Conservation (phyloP, 352 stramenopile species). For the Phytophthora aleatoria region DNA sequence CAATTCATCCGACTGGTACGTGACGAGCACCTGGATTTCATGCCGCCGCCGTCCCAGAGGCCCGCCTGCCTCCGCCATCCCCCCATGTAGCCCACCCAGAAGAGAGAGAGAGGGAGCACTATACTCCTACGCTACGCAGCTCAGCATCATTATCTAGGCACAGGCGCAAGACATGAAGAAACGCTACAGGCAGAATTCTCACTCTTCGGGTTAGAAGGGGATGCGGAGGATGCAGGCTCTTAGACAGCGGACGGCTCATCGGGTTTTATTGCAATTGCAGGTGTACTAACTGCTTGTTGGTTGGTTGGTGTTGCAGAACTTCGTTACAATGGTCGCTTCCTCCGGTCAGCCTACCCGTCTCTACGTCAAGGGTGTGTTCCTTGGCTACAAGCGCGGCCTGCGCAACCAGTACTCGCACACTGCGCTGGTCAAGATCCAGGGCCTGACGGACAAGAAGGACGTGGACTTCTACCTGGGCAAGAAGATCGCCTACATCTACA, state of each 20-base stretch:
- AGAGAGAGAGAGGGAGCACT: slow-evolving; percentile 6
- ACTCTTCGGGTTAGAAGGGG: background rate
- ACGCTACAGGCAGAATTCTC: background rate
- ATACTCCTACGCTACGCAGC: slow-evolving; percentile 10
- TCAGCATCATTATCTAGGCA: slow-evolving; percentile 13
- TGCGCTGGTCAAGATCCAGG: slow-evolving; percentile 99
- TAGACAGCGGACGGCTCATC: background rate
- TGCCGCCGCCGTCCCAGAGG: slow-evolving; percentile 4
- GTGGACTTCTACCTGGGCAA: slow-evolving; percentile 99
- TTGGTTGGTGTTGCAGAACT: slow-evolving; percentile 54
- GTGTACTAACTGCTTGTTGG: slow-evolving; percentile 18
- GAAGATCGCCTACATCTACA: slow-evolving; percentile 99
- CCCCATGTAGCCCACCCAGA: slow-evolving; percentile 3
- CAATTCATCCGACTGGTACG: slow-evolving; percentile 89
- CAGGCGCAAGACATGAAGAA: background rate
- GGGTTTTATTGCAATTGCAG: slow-evolving; percentile 3
- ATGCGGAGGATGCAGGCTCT: slow-evolving; percentile 7
- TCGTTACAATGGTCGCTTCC: slow-evolving; percentile 90
- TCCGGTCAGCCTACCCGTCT: slow-evolving; percentile 94
- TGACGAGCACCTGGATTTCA: slow-evolving; percentile 21
- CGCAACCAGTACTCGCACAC: slow-evolving; percentile 98
- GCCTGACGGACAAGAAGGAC: slow-evolving; percentile 98
- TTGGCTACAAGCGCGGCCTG: slow-evolving; percentile 98
- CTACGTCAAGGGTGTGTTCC: slow-evolving; percentile 99
- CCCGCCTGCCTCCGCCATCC: background rate